Evolutionary conservation across 1,284 basidiomycete genomes (phyloP).

Genomic region (Sanghuangporus sanghuang): DNA sequence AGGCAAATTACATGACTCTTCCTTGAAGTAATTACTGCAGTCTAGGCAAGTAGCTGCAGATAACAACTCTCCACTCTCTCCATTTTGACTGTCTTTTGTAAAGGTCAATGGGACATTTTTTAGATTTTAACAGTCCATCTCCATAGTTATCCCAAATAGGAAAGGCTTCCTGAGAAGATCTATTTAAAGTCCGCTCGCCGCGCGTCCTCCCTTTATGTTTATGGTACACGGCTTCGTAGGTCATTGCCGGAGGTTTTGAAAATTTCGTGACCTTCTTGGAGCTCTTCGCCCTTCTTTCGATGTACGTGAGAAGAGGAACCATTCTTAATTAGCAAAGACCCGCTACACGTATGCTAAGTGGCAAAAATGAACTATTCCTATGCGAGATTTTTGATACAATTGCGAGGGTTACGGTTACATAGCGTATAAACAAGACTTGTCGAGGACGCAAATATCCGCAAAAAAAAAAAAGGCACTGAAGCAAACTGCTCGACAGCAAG

Average conservation of each 20-base stretch:
- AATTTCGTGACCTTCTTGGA: not conserved
- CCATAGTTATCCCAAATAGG: not conserved
- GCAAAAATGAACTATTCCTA: conserved; percentile 1
- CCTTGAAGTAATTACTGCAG: not conserved
- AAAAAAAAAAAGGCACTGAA: not conserved
- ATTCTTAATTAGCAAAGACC: not conserved
- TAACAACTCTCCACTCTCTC: not conserved
- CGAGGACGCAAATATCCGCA: conserved; percentile 1
- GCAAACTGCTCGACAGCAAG: not conserved
- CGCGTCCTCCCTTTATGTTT: not conserved
- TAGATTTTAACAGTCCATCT: not conserved
- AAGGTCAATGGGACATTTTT: not conserved
- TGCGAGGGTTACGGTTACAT: conserved; percentile 11
- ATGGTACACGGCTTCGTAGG: not conserved
- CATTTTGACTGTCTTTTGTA: not conserved
- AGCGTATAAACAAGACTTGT: conserved; percentile 15
- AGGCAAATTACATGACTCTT: not conserved
- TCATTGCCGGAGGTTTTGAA: not conserved
- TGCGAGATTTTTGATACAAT: conserved; percentile 9
- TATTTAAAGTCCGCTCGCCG: not conserved
- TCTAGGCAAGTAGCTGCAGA: not conserved
- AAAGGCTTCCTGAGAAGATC: conserved; percentile 3
- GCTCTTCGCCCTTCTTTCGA: not conserved
- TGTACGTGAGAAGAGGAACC: not conserved
- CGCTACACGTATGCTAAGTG: not conserved